Conservation (phyloP, 202 grass and related monocot species). For the Schoenoplectus triqueter region DNA sequence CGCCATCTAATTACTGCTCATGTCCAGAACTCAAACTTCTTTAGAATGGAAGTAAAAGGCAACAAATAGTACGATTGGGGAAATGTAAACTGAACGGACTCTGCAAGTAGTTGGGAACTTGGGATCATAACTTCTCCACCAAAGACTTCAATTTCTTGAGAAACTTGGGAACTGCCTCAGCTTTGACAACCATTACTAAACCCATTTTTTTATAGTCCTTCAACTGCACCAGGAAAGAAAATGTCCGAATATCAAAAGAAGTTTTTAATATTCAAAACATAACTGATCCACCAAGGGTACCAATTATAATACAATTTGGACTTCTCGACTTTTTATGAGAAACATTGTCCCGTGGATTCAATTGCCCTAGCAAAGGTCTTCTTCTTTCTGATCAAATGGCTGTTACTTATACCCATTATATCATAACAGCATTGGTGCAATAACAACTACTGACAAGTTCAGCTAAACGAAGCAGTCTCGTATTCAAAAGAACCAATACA, state of each 20-base stretch:
- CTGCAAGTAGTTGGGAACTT: neutral
- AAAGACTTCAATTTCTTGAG: slow-evolving; percentile 48
- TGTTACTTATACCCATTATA: neutral
- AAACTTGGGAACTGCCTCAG: slow-evolving; percentile 59
- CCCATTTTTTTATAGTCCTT: slow-evolving; percentile 83
- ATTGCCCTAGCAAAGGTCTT: neutral
- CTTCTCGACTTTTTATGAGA: neutral
- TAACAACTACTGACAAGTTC: neutral
- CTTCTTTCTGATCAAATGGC: neutral
- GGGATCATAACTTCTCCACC: slow-evolving; percentile 30
- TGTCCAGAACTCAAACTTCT: neutral
- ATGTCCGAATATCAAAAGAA: slow-evolving; percentile 35
- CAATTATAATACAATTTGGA: neutral
- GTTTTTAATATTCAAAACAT: neutral
- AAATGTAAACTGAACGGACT: neutral
- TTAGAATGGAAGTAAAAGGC: neutral
- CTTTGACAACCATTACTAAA: slow-evolving; percentile 63
- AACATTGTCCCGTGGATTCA: neutral
- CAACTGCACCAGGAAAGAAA: slow-evolving; percentile 51
- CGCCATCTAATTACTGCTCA: neutral
- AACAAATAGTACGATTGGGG: neutral
- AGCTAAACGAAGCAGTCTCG: neutral
- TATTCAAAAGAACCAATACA: neutral
- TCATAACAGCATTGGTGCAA: neutral
- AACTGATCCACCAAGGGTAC: neutral